These are phyloP conservation scores for Poa pratensis DNA, from an alignment of 176 grass and related monocot genomes.

Conservation along the genomic window DNA sequence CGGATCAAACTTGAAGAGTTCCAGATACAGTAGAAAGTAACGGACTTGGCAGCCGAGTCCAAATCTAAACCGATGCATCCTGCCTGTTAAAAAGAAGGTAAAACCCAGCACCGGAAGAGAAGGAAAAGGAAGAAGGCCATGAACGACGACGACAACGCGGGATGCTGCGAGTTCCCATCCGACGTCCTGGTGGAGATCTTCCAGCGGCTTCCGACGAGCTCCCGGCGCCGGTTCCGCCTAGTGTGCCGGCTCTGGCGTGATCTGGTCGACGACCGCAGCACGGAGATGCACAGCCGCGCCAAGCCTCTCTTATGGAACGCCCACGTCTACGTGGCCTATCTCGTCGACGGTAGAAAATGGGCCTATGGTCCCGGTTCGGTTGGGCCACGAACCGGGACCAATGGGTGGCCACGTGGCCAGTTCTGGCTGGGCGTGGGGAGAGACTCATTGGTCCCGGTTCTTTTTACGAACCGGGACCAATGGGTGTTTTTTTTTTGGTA, in stretches of 20 bases:
- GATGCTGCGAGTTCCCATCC: neutral
- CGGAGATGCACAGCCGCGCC: neutral
- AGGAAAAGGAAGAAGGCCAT: neutral
- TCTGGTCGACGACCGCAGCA: neutral
- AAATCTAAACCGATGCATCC: neutral
- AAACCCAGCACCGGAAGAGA: neutral
- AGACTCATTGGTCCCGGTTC: no score
- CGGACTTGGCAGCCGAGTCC: neutral
- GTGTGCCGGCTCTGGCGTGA: neutral
- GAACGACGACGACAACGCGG: neutral
- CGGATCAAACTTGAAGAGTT: no score
- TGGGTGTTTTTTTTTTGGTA: no score
- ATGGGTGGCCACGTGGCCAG: no score
- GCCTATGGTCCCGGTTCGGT: no score
- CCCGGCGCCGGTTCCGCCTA: neutral
- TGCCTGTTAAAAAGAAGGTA: no score
- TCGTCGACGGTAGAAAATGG: no score
- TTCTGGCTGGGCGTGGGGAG: no score
- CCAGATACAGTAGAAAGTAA: no score
- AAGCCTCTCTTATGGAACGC: neutral
- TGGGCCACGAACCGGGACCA: no score
- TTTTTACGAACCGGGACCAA: no score
- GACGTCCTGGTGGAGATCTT: constrained; percentile 1
- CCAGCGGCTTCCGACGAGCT: neutral
- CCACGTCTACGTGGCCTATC: neutral